These are phyloP conservation scores for Murraya paniculata DNA, from an alignment of 345 rosid species.

Conservation along the genomic window DNA sequence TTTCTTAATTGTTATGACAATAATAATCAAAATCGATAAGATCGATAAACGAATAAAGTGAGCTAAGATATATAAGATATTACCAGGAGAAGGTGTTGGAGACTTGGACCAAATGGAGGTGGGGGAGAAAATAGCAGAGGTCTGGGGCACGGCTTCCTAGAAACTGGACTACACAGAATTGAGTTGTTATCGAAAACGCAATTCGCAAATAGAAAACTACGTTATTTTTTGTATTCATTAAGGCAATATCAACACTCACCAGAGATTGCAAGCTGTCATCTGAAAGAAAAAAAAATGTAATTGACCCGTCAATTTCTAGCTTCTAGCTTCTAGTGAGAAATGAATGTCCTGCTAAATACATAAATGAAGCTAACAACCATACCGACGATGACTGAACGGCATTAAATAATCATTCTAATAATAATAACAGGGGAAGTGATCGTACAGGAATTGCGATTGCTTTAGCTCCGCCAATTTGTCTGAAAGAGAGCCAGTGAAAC, in stretches of 20 bases:
- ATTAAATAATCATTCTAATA: not conserved
- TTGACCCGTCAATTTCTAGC: not conserved
- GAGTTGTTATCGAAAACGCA: slow-evolving; percentile 89
- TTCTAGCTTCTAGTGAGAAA: too few species aligned
- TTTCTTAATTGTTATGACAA: not conserved
- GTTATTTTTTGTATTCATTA: not conserved
- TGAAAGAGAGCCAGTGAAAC: slow-evolving; percentile 33
- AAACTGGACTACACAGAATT: slow-evolving; percentile 83
- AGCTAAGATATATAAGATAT: slow-evolving; percentile 1
- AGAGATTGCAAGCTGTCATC: not conserved
- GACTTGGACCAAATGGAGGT: slow-evolving; percentile 92
- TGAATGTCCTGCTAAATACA: not conserved
- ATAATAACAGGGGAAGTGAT: not conserved
- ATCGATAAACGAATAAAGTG: too few species aligned
- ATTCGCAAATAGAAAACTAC: slow-evolving; percentile 2
- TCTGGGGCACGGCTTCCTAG: slow-evolving; percentile 85
- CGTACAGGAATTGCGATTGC: slow-evolving; percentile 35
- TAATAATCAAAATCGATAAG: not conserved
- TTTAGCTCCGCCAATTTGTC: slow-evolving; percentile 32
- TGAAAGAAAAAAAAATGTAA: not conserved
- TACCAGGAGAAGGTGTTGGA: slow-evolving; percentile 58
- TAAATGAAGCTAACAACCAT: not conserved
- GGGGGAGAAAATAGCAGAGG: slow-evolving; percentile 99
- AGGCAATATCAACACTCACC: not conserved
- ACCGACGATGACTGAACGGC: not conserved